Base-by-base conservation (phyloP, 176 grass and related monocot genomes). In the Cocos nucifera region DNA sequence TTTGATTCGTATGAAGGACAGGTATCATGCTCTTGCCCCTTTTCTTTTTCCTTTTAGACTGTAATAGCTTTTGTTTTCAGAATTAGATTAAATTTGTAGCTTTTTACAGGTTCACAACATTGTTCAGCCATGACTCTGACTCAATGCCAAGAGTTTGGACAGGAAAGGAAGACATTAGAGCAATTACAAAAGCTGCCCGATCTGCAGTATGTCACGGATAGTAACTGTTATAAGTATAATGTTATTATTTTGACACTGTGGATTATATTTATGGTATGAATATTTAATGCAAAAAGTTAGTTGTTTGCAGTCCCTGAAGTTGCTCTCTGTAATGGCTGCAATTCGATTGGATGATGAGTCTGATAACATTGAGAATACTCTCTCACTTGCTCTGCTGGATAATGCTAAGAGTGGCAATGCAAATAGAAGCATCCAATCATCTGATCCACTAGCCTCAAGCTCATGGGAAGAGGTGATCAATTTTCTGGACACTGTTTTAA, bases 111-210 rank as follows among this genome's bases (percentile, higher is more conserved):
- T 98, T 98, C 51, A 80, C 88, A 2, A 92, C 71, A 58, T 79
- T 98, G 59, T 98, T 98, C 62, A 89, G 84, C 61, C 84, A 76
- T 16, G 94, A 98, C 81, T 73, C 79, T 65, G 94, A 98, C 57
- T 97, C 92, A 2, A 98, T 98, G 88, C 94, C 88, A 61, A 83
- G 94, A 68, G 73, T 98, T 53, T 98, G 94, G 94, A 93, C 94
- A 28, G 94, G 94, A 69, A 98, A 93, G 53, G 94, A 98, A 77
- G 94, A 98, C 69, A 92, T 98, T 49, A 98, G 84, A 83, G 72
- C 94, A 50, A 98, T 98, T 50, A 98, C 94, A 60, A 98, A 98
- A 87, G 69, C 81, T 51, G 88, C 94, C 69, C 88, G 88, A 24
- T 89, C 88, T 78, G 82, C 74, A 50, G 94, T 98, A 98, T 22